Evolutionary conservation across 2,329 filamentous ascomycete species (phyloP), one percentile per base, ranked within the genome.

Genomic region (Chalara sp.): DNA sequence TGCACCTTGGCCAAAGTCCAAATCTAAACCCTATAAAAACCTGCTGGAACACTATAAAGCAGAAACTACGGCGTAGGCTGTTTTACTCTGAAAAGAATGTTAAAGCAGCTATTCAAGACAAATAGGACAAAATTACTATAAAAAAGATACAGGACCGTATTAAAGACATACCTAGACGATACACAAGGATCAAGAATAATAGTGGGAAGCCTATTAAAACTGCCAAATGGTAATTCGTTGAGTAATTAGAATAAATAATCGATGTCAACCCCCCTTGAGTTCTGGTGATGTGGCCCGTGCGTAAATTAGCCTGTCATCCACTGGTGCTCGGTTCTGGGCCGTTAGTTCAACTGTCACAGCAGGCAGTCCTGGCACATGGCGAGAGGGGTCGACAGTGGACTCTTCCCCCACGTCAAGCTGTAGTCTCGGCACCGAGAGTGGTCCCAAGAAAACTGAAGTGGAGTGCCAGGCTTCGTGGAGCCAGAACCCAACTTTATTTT

Each of bases 51-150:
- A 50, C 37, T 30, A 46, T 50, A 39, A 50, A 50, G 48, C 43
- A 50, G 35, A 44, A 41, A 35, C 46, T 50, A 50, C 41, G 48
- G n/a, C 21, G 43, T 37, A 50, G 48, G 35, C 28, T 50, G 32
- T 50, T 50, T 39, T 13, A 46, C 29, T 37, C 48, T 30, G 41
- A 50, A 37, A n/a, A 50, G 40, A 30, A 50, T 30, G 42, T 50
- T 11, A 50, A 47, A 50, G 35, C 28, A 28, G 32, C 32, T 47
- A 35, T 50, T 43, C 43, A 47, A 13, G 48, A 50, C 21, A 21
- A 50, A 50, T 47, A 29, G 43, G 29, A 50, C 29, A 50, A 50
- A 50, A 47, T 50, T 30, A 50, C 44, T 6, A 30, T 46, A 28
- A 33, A 50, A 13, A 42, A 47, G 48, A 50, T 50, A 40, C 43